These are phyloP conservation scores for Leptomonas pyrrhocoris DNA, from an alignment of 208 protist genomes.

Conservation along the genomic window DNA sequence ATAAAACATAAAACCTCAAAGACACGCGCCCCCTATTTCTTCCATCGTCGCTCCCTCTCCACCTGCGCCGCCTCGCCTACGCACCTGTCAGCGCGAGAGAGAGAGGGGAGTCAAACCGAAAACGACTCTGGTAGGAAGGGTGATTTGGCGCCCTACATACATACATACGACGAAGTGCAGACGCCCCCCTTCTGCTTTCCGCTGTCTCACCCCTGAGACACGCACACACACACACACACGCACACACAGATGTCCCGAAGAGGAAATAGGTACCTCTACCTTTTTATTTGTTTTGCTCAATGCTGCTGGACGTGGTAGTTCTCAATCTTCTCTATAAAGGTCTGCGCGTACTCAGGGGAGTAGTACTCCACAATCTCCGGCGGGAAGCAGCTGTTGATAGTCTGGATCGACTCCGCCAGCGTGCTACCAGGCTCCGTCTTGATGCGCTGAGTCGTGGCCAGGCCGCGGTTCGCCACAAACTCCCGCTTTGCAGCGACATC, in stretches of 20 bases:
- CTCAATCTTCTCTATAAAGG: conserved; percentile 96
- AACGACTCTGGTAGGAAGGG: no score
- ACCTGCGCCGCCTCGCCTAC: no score
- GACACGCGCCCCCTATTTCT: no score
- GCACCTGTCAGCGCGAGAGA: no score
- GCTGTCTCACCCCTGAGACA: not conserved
- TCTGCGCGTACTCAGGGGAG: conserved; percentile 96
- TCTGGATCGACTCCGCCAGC: conserved; percentile 95
- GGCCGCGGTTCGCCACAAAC: conserved; percentile 95
- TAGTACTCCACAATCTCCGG: conserved; percentile 99
- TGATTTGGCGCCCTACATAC: no score
- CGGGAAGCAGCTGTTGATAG: conserved; percentile 98
- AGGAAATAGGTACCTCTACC: not conserved
- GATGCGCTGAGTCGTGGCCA: conserved; percentile 96
- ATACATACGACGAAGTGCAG: no score
- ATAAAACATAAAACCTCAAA: no score
- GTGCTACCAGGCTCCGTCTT: conserved; percentile 95
- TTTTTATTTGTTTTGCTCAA: conserved; percentile 24
- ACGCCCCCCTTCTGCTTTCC: not conserved
- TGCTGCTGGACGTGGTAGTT: conserved; percentile 88
- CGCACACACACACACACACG: no score
- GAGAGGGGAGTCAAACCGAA: no score
- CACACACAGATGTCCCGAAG: no score
- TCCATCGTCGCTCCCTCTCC: no score
- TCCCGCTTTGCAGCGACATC: conserved; percentile 96